phyloP scores from a whole-genome alignment of 1,139 yeast genomes.

The Candida sanyaensis region DNA sequence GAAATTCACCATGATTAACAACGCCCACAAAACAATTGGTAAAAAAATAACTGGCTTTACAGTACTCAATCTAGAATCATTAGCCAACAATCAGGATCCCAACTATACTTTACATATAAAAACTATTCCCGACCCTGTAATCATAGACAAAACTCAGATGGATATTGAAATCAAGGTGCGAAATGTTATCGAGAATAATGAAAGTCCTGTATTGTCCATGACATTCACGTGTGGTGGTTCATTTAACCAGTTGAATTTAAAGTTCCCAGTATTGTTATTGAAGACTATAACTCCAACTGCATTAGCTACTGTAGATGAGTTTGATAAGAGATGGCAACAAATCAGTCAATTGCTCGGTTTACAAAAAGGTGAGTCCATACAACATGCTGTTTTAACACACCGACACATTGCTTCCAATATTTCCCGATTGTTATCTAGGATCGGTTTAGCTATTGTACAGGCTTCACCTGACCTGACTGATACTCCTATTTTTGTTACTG shows the following conservation, averaged over 20 bases:
- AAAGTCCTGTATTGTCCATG: constrained; percentile 54
- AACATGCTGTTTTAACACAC: constrained; percentile 28
- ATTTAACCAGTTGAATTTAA: constrained; percentile 53
- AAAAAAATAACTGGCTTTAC: constrained; percentile 56
- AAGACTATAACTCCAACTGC: constrained; percentile 62
- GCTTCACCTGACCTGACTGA: constrained; percentile 47
- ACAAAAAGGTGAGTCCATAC: constrained; percentile 49
- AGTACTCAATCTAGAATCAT: constrained; percentile 37
- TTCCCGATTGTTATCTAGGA: constrained; percentile 47
- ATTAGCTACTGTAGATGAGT: constrained; percentile 52
- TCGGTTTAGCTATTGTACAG: constrained; percentile 53
- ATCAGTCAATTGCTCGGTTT: constrained; percentile 59
- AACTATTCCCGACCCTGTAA: constrained; percentile 55
- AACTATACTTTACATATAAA: constrained; percentile 47
- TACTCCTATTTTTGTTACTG: constrained; percentile 49
- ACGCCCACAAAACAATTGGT: constrained; percentile 53
- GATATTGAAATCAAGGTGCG: constrained; percentile 37
- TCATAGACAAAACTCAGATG: constrained; percentile 51
- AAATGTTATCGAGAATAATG: constrained; percentile 40
- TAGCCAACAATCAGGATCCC: constrained; percentile 45
- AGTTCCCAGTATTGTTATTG: constrained; percentile 67
- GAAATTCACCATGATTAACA: constrained; percentile 63
- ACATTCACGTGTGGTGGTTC: constrained; percentile 48
- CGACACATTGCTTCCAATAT: constrained; percentile 37
- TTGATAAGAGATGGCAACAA: constrained; percentile 76